Base-by-base conservation (phyloP, 257 asterid species). In the Nicotiana benthamiana region DNA sequence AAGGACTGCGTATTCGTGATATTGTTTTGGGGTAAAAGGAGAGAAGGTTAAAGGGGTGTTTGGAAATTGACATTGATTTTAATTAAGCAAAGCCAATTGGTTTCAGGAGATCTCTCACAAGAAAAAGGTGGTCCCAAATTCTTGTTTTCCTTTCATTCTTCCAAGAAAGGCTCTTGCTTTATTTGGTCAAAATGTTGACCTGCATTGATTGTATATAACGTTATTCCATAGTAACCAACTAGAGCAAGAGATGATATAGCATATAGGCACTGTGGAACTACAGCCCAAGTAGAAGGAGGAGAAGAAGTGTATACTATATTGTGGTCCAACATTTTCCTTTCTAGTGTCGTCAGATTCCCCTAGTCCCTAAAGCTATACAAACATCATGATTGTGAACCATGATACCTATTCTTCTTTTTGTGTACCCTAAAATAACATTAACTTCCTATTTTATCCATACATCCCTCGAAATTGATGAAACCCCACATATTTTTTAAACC, bases 161-260 rank as follows among this genome's bases (percentile, higher is more conserved):
- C 83, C 77, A 83, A 51, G 56, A 81, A 86, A 81, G 74, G 87
- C 87, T 80, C 56, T 51, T 15, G 18, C 18, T 51, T 51, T 51
- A 51, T 51, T 51, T 12, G 56, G 56, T 51, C 56, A 51, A 51
- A 51, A 51, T 51, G 5, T 88, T 90, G 90, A 90, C 92, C 89
- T 86, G 86, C 90, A 86, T 89, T 85, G 88, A 87, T 88, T 40
- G 46, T 84, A 86, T 83, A 75, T 80, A 82, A 53, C 13, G 70
- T 79, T 86, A 90, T 88, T 87, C 92, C 81, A 87, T 82, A 22
- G 75, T 80, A 74, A 83, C 90, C 90, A 88, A 84, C 90, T 87
- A 82, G 75, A 51, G 68, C 81, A 82, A 82, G 85, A 82, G 72
- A 78, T 75, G 68, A 75, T 46, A 60, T 51, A 81, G 59, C 76